These are phyloP conservation scores for Salvia hispanica DNA, from an alignment of 257 asterid genomes.

Conservation along the genomic window DNA sequence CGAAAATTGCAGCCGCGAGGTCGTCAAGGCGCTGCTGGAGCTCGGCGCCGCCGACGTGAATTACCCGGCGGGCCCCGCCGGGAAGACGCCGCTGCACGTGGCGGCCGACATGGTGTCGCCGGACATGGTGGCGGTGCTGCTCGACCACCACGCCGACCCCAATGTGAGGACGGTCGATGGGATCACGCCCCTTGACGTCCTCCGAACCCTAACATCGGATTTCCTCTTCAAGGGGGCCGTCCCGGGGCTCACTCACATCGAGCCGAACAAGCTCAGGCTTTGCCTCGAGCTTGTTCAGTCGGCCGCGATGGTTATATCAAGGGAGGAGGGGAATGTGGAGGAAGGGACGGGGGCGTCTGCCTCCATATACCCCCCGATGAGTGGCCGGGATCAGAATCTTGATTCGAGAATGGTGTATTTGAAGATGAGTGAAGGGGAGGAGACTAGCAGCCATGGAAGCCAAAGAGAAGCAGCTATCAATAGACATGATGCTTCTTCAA, in stretches of 20 bases:
- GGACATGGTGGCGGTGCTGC: constrained; percentile 92
- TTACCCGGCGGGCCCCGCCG: constrained; percentile 87
- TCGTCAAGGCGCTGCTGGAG: constrained; percentile 79
- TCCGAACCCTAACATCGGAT: constrained; percentile 93
- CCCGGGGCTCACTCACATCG: constrained; percentile 75
- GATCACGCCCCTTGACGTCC: constrained; percentile 74
- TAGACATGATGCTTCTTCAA: constrained; percentile 59
- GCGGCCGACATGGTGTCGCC: constrained; percentile 98
- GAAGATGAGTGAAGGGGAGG: constrained; percentile 52
- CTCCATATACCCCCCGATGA: constrained; percentile 62
- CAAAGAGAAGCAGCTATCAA: constrained; percentile 51
- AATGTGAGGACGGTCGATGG: constrained; percentile 80
- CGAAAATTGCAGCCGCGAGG: constrained; percentile 86
- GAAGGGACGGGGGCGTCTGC: constrained; percentile 35
- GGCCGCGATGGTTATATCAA: constrained; percentile 86
- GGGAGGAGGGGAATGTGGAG: constrained; percentile 73
- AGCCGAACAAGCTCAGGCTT: constrained; percentile 85
- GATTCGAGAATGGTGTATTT: constrained; percentile 85
- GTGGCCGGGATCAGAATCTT: constrained; percentile 48
- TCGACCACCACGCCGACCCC: constrained; percentile 97
- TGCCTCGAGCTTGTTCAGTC: constrained; percentile 91
- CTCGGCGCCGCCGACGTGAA: constrained; percentile 96
- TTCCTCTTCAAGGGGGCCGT: constrained; percentile 85
- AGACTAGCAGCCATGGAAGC: constrained; percentile 44
- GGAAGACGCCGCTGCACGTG: constrained; percentile 80